A percentile compares a stretch with the other conserved stretches of the same genome.
phyloP scores from a whole-genome alignment of 2,329 filamentous ascomycete genomes.

The Apiospora hydei region DNA sequence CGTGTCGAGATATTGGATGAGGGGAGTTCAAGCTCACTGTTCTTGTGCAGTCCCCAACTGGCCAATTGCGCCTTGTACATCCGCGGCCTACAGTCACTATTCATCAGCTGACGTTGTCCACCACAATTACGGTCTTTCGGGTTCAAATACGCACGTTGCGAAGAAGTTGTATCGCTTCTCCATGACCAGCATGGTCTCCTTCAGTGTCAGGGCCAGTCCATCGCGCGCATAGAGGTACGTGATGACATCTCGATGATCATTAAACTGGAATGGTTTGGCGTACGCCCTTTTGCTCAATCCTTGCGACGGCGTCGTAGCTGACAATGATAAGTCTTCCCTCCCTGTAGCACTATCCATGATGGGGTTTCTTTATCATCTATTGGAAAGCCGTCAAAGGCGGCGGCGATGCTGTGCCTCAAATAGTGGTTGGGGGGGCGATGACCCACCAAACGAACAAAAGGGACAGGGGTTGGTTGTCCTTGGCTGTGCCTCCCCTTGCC shows the following conservation, averaged over 20 bases:
- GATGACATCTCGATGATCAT: not conserved
- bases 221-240: not conserved
- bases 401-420: not conserved
- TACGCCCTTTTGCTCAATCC: not conserved
- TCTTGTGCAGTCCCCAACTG: not conserved
- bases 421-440: not conserved
- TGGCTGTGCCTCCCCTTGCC: too few relatives aligned
- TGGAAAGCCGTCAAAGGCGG: not conserved
- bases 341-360: not conserved
- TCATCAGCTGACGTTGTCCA: not conserved
- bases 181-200: conserved; percentile 4
- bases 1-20: not conserved
- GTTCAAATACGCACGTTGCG: not conserved
- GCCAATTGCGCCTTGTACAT: not conserved
- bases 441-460: too few relatives aligned
- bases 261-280: not conserved
- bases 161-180: not conserved
- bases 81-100: not conserved
- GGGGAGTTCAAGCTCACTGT: not conserved
- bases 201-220: not conserved
- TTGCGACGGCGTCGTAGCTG: not conserved
- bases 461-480: too few relatives aligned
- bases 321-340: not conserved
- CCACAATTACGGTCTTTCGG: too few relatives aligned
- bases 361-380: not conserved